Percentiles rank a stretch among this genome's conserved stretches.
Conservation (phyloP, 2,329 filamentous ascomycete genomes). For the Dothiorella sarmentorum region DNA sequence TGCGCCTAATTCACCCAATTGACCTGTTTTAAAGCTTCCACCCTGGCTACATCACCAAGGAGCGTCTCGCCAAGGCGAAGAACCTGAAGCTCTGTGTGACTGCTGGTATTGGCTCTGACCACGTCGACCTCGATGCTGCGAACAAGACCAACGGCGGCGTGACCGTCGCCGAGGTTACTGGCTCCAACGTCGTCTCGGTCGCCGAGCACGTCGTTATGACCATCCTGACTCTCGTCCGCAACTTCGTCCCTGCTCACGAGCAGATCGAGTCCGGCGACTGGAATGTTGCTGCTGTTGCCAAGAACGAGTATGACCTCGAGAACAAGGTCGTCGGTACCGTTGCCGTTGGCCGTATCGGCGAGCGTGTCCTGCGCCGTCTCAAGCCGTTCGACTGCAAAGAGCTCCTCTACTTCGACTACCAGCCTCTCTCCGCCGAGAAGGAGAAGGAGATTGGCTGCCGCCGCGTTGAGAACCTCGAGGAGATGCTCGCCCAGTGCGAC, state of each 20-base stretch:
- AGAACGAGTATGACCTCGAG: constrained; percentile 98
- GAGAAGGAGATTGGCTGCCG: constrained; percentile 96
- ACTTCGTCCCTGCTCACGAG: constrained; percentile 98
- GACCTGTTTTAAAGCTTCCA: constrained; percentile 68
- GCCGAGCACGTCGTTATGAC: constrained; percentile 99
- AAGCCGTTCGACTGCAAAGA: constrained; percentile 99
- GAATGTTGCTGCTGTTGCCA: constrained; percentile 92
- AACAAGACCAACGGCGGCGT: constrained; percentile 98
- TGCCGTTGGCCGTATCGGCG: constrained; percentile 93
- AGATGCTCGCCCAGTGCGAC: constrained; percentile 91
- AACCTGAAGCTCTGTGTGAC: constrained; percentile 97
- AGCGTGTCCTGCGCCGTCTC: constrained; percentile 92
- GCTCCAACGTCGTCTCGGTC: constrained; percentile 96
- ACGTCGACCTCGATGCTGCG: constrained; percentile 93
- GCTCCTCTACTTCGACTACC: constrained; percentile 99
- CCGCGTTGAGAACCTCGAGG: constrained; percentile 83
- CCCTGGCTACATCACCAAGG: constrained; percentile 93
- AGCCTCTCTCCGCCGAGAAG: constrained; percentile 78
- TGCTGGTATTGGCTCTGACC: constrained; percentile 96
- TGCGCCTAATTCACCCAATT: not conserved
- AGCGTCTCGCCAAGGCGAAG: constrained; percentile 96
- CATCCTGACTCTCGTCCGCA: constrained; percentile 91
- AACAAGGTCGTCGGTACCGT: constrained; percentile 97
- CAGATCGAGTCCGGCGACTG: constrained; percentile 85
- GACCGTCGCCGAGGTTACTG: constrained; percentile 96